A percentile compares a stretch with the other conserved stretches of the same genome.
Conservation (phyloP, 148 eudicot genomes). For the Dianthus caryophyllus region DNA sequence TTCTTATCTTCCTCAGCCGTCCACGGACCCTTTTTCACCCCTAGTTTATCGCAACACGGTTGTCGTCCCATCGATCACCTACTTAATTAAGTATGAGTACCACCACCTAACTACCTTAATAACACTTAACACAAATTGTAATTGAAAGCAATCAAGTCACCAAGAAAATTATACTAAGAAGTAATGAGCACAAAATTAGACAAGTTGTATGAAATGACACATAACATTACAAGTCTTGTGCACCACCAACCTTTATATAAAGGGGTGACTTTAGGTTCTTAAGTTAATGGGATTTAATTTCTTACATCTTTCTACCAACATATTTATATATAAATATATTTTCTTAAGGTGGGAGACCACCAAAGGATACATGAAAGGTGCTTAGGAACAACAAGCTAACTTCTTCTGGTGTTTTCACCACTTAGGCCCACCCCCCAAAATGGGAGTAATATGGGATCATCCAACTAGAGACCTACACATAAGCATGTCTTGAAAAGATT, state of each 20-base stretch:
- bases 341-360: conserved; percentile 34
- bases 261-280: conserved; percentile 13
- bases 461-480: conserved; percentile 42
- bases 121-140: conserved; percentile 23
- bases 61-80: conserved; percentile 65
- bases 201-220: conserved; percentile 14
- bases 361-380: conserved; percentile 49
- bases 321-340: conserved; percentile 16
- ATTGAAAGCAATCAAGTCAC: not conserved
- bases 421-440: conserved; percentile 22
- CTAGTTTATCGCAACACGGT: conserved; percentile 93
- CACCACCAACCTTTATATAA: conserved; percentile 38
- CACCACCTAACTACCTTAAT: conserved; percentile 2
- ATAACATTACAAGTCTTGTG: conserved; percentile 15
- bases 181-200: conserved; percentile 16
- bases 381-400: conserved; percentile 48
- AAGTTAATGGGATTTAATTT: conserved; percentile 13
- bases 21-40: conserved; percentile 99
- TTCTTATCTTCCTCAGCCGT: conserved; percentile 96
- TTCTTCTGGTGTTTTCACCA: conserved; percentile 34
- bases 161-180: not conserved
- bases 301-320: conserved; percentile 25
- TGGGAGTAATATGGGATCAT: conserved; percentile 30
- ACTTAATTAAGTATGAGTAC: not conserved
- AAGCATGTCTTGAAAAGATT: conserved; percentile 26